Conservation (phyloP, 2,329 filamentous ascomycete genomes). For the Simplicillium sp. region DNA sequence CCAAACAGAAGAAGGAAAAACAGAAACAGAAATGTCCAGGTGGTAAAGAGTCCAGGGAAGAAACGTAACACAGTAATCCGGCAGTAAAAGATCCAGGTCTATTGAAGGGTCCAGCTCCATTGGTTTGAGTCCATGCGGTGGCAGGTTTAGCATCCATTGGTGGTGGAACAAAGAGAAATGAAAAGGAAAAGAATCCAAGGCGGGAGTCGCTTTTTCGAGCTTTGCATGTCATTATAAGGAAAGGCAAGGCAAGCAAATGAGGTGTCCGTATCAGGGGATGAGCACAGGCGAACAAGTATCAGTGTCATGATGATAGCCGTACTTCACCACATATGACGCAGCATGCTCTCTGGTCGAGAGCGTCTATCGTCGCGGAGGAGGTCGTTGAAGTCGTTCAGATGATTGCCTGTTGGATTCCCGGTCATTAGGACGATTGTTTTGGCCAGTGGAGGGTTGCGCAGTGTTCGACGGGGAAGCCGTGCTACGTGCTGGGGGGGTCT, state of each 20-base stretch:
- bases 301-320: too few relatives aligned
- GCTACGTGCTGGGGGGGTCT: constrained; percentile 28
- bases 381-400: constrained; percentile 27
- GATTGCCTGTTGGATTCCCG: constrained; percentile 30
- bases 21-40: too few relatives aligned
- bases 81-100: too few relatives aligned
- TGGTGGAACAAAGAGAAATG: constrained; percentile 6
- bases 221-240: too few relatives aligned
- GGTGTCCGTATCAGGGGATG: too few relatives aligned
- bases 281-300: too few relatives aligned
- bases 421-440: constrained; percentile 30
- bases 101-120: constrained; percentile 13
- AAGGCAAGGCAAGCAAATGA: too few relatives aligned
- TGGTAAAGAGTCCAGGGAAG: too few relatives aligned
- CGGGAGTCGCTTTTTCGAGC: too few relatives aligned
- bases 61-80: too few relatives aligned
- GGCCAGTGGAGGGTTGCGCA: constrained; percentile 26
- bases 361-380: constrained; percentile 24
- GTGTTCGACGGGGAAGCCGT: constrained; percentile 26
- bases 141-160: constrained; percentile 6
- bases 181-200: constrained; percentile 2
- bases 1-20: background rate
- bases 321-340: too few relatives aligned
- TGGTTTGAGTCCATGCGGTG: constrained; percentile 10
- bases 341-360: too few relatives aligned